Conservation (phyloP, 2,329 filamentous ascomycete species). For the Colletotrichum sp. region DNA sequence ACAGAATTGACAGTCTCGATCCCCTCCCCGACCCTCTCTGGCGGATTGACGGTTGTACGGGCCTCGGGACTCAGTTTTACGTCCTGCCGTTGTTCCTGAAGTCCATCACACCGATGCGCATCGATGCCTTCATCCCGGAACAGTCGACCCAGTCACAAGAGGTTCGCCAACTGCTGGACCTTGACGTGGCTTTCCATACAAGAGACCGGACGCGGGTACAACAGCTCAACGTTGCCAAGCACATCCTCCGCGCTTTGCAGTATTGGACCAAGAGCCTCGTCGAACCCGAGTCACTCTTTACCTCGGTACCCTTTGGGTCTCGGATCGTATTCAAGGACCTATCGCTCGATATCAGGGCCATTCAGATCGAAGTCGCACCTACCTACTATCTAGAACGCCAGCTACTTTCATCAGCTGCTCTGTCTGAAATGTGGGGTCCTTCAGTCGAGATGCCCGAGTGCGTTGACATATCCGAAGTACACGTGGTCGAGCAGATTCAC, state of each 20-base stretch:
- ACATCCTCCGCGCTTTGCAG: conserved; percentile 60
- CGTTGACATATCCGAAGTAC: conserved; percentile 55
- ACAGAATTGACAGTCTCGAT: conserved; percentile 62
- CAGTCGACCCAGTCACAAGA: conserved; percentile 43
- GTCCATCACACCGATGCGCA: conserved; percentile 52
- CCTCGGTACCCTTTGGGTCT: conserved; percentile 60
- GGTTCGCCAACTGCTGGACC: conserved; percentile 51
- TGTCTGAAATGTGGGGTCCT: conserved; percentile 49
- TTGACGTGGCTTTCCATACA: conserved; percentile 60
- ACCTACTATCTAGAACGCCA: conserved; percentile 60
- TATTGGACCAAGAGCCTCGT: conserved; percentile 46
- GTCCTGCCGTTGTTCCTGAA: conserved; percentile 57
- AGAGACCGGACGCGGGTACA: conserved; percentile 54
- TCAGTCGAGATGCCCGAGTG: conserved; percentile 46
- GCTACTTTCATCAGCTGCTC: conserved; percentile 46
- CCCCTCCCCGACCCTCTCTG: conserved; percentile 50
- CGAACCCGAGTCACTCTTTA: conserved; percentile 41
- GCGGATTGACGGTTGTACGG: conserved; percentile 64
- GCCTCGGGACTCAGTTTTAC: conserved; percentile 63
- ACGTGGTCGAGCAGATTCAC: conserved; percentile 58
- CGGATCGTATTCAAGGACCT: conserved; percentile 60
- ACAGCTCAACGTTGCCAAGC: conserved; percentile 54
- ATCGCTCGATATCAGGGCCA: conserved; percentile 49
- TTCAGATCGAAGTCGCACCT: conserved; percentile 50
- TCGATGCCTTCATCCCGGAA: conserved; percentile 64